Evolutionary conservation across 179 eudicot genomes (phyloP).

Genomic region (Nepenthes alata): DNA sequence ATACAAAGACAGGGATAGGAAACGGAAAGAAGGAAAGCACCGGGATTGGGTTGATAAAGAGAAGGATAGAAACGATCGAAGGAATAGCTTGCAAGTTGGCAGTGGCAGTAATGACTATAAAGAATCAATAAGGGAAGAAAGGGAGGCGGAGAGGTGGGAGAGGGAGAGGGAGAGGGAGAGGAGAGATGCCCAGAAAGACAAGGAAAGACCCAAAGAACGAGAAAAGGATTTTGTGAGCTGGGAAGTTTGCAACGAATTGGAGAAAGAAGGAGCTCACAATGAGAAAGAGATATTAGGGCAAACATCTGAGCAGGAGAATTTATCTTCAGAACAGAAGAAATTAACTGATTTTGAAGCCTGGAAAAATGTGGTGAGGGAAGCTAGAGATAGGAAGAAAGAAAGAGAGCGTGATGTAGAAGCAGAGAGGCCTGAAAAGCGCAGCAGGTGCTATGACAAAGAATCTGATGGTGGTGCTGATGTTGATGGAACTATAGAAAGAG

Average conservation of each 20-base stretch:
- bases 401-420: constrained; percentile 68
- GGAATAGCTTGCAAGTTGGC: constrained; percentile 38
- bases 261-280: constrained; percentile 36
- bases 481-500: constrained; percentile 54
- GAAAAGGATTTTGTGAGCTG: constrained; percentile 56
- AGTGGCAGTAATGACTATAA: constrained; percentile 39
- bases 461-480: constrained; percentile 58
- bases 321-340: constrained; percentile 48
- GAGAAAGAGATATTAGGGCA: constrained; percentile 53
- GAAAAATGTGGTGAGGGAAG: constrained; percentile 55
- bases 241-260: constrained; percentile 44
- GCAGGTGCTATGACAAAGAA: constrained; percentile 53
- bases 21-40: constrained; percentile 73
- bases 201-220: constrained; percentile 51
- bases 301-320: constrained; percentile 32
- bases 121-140: constrained; percentile 52
- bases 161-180: constrained; percentile 67
- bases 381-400: constrained; percentile 66
- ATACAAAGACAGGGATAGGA: constrained; percentile 68
- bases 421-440: constrained; percentile 77
- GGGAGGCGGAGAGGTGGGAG: constrained; percentile 26
- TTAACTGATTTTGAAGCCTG: constrained; percentile 50
- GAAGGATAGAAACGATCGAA: constrained; percentile 56
- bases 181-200: constrained; percentile 49
- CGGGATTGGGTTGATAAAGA: constrained; percentile 69